These are phyloP conservation scores for Penicillium concentricum DNA, from an alignment of 2,329 filamentous ascomycete species.

Conservation along the genomic window DNA sequence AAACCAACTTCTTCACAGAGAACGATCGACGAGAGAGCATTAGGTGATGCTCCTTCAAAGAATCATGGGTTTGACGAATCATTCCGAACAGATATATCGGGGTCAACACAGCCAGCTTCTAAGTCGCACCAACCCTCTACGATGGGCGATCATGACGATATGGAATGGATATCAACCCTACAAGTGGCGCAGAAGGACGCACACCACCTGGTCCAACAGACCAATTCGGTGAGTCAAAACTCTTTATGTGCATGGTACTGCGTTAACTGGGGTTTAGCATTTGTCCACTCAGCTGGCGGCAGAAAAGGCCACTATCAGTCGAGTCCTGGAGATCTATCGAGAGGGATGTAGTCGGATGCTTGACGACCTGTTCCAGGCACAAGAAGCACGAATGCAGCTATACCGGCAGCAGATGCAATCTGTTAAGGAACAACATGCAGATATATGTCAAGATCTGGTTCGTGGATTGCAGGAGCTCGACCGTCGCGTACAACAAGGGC, in stretches of 20 bases:
- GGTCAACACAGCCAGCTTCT: not conserved
- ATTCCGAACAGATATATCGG: not conserved
- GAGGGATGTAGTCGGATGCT: slow-evolving; percentile 46
- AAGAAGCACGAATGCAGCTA: slow-evolving; percentile 39
- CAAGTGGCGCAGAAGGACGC: slow-evolving; percentile 19
- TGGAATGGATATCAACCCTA: slow-evolving; percentile 22
- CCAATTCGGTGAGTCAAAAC: slow-evolving; percentile 28
- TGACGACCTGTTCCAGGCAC: slow-evolving; percentile 41
- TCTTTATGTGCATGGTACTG: not conserved
- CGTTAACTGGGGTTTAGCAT: slow-evolving; percentile 27
- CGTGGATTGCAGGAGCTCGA: slow-evolving; percentile 29
- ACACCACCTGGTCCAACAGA: slow-evolving; percentile 27
- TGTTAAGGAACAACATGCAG: slow-evolving; percentile 29
- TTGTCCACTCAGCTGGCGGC: slow-evolving; percentile 48
- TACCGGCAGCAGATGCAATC: slow-evolving; percentile 30
- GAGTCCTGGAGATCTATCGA: slow-evolving; percentile 47
- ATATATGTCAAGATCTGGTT: slow-evolving; percentile 32
- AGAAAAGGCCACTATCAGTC: slow-evolving; percentile 46
- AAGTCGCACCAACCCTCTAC: not conserved
- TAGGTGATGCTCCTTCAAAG: not conserved
- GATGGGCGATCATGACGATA: not conserved
- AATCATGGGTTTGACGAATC: not conserved
- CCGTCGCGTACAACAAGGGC: slow-evolving; percentile 19
- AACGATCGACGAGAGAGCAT: slow-evolving; percentile 1
- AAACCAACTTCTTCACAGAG: slow-evolving; percentile 3